Evolutionary conservation across 2,329 filamentous ascomycete species (phyloP), one percentile per base, ranked within the genome.

Genomic region (Fusarium sp.): DNA sequence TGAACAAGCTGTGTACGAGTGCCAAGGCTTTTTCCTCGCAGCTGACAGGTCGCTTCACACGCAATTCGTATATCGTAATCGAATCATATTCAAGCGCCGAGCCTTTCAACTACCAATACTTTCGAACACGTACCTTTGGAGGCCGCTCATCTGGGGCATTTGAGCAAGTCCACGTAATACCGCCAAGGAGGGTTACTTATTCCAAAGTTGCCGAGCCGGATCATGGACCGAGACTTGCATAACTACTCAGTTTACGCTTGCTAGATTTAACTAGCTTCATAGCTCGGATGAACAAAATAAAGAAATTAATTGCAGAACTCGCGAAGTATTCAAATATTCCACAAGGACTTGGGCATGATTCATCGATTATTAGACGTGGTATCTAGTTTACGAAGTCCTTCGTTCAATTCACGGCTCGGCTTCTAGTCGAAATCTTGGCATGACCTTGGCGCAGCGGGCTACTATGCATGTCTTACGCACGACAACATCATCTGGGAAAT

Each of bases 41-140:
- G 28, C 39, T n/a, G 58, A 49, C 17, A 40, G 47, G 8, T 44
- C 53, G 42, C 24, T n/a, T 40, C 57, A 63, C 49, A 43, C 42
- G 58, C 60, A 63, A 63, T 26, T 50, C 24, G 36, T 15, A 19
- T 28, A n/a, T 34, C 17, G 33, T 8, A 42, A 33, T 34, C 60
- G 50, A 63, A 46, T 63, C 53, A 63, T 54, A 47, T 45, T 31
- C 21, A 21, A 63, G 58, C 43, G 59, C 60, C 33, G n/a, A 63
- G 60, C 24, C 11, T 26, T 3, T 17, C 17, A 33, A 47, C 55
- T 43, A 14, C 57, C 56, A 57, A 60, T 47, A 36, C 7, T 17
- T 36, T 36, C 15, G 34, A 36, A 36, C 17, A 17, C 14, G 17
- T 36, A 31, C 7, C 31, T 31, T 22, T 28, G 11, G 17, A 33